Percentiles rank a stretch among this genome's conserved stretches.
These are phyloP conservation scores for Hypseocharis bilobata DNA, from an alignment of 441 rosid species.

Conservation along the genomic window DNA sequence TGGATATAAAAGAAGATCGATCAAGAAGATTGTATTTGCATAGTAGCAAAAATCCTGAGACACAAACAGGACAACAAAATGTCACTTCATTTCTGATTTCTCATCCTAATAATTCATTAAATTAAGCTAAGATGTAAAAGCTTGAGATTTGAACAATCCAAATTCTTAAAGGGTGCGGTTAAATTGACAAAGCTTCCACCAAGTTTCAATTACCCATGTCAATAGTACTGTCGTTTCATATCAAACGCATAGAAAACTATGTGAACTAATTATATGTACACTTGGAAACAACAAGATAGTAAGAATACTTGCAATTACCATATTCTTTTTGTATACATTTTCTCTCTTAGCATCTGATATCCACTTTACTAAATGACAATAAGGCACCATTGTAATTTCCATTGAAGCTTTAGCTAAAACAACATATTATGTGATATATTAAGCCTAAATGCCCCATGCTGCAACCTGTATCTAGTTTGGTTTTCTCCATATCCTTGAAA, in stretches of 20 bases:
- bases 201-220: neutral
- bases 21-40: conserved; percentile 88
- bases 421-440: neutral
- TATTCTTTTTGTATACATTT: too few relatives aligned
- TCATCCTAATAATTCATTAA: neutral
- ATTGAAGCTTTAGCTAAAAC: neutral
- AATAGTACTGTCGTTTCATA: neutral
- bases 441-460: neutral
- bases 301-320: too few relatives aligned
- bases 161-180: neutral
- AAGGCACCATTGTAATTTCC: neutral
- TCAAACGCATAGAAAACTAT: neutral
- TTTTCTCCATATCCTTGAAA: neutral
- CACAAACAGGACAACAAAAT: neutral
- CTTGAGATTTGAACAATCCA: neutral
- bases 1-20: conserved; percentile 70
- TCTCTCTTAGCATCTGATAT: too few relatives aligned
- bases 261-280: too few relatives aligned
- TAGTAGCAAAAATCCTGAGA: conserved; percentile 90
- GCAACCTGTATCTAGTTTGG: neutral
- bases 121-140: neutral
- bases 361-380: too few relatives aligned
- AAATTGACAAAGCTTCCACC: too few relatives aligned
- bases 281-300: too few relatives aligned
- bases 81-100: conserved; percentile 10